These are phyloP conservation scores for Sophora flavescens DNA, from an alignment of 306 rosid species.

Conservation along the genomic window DNA sequence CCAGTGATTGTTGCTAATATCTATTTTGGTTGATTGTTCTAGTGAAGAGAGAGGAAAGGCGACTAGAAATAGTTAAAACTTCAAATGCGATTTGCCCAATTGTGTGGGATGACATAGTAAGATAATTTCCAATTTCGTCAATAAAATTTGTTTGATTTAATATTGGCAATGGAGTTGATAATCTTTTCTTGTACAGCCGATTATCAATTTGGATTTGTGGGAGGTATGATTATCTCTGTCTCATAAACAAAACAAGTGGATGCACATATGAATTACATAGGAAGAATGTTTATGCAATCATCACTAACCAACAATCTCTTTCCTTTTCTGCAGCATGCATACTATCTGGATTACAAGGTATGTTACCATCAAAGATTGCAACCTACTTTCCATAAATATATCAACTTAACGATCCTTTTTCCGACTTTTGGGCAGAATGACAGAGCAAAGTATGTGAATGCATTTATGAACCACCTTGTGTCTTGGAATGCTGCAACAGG, in stretches of 20 bases:
- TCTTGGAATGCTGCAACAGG: conserved; percentile 85
- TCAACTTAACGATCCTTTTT: conserved; percentile 33
- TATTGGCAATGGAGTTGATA: conserved; percentile 37
- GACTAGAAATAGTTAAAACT: conserved; percentile 71
- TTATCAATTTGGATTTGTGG: conserved; percentile 92
- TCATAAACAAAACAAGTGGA: not conserved
- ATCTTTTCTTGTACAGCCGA: conserved; percentile 76
- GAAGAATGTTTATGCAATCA: not conserved
- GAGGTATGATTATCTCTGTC: conserved; percentile 67
- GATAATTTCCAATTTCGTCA: conserved; percentile 42
- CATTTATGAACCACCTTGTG: conserved; percentile 82
- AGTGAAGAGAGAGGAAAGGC: conserved; percentile 92
- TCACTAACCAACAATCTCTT: conserved; percentile 47
- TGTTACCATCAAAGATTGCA: conserved; percentile 27
- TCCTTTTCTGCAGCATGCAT: conserved; percentile 81
- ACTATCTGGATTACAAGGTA: conserved; percentile 94
- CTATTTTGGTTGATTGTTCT: conserved; percentile 39
- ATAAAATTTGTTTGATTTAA: conserved; percentile 30
- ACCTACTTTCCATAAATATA: conserved; percentile 8
- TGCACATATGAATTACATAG: conserved; percentile 12
- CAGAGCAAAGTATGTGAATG: conserved; percentile 73
- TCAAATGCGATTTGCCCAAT: conserved; percentile 83
- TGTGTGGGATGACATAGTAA: conserved; percentile 90
- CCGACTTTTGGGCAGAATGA: conserved; percentile 74
- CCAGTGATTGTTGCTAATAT: conserved; percentile 22